phyloP scores from a whole-genome alignment of 1,284 basidiomycete genomes.

The Tylopilus orsonianus region DNA sequence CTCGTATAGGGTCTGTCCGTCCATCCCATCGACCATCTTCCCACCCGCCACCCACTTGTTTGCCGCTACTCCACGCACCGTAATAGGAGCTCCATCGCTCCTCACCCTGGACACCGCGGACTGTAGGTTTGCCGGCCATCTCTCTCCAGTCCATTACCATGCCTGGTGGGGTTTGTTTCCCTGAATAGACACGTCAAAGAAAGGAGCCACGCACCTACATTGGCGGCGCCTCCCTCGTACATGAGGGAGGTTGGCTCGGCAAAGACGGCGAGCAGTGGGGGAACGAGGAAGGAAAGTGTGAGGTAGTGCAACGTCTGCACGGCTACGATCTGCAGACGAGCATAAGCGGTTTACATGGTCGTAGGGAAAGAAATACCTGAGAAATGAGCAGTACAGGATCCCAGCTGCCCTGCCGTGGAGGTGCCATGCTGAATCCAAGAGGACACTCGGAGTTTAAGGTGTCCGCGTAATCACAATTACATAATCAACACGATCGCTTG shows the following conservation, averaged over 20 bases:
- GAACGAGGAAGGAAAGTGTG: constrained; percentile 79
- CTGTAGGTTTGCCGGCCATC: constrained; percentile 81
- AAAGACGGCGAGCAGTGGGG: constrained; percentile 74
- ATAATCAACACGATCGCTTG: constrained; percentile 9
- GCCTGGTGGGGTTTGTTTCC: constrained; percentile 40
- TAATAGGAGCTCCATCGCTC: constrained; percentile 64
- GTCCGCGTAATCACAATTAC: constrained; percentile 21
- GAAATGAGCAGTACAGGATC: constrained; percentile 75
- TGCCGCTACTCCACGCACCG: constrained; percentile 76
- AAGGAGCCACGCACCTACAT: constrained; percentile 59
- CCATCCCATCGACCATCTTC: constrained; percentile 53
- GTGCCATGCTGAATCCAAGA: constrained; percentile 20
- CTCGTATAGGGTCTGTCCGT: constrained; percentile 70
- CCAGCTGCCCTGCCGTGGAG: constrained; percentile 53
- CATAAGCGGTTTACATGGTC: constrained; percentile 3
- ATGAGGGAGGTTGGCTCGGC: constrained; percentile 72
- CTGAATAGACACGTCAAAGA: background rate
- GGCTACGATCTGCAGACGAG: constrained; percentile 72
- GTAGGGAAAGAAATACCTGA: constrained; percentile 44
- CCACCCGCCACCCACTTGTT: constrained; percentile 60
- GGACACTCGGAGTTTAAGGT: background rate
- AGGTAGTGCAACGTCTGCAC: constrained; percentile 94
- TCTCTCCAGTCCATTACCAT: constrained; percentile 99
- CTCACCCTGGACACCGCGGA: constrained; percentile 58
- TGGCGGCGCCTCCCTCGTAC: constrained; percentile 85